phyloP scores from a whole-genome alignment of 192 early-diverging fungal species.

The Coemansia sp. region DNA sequence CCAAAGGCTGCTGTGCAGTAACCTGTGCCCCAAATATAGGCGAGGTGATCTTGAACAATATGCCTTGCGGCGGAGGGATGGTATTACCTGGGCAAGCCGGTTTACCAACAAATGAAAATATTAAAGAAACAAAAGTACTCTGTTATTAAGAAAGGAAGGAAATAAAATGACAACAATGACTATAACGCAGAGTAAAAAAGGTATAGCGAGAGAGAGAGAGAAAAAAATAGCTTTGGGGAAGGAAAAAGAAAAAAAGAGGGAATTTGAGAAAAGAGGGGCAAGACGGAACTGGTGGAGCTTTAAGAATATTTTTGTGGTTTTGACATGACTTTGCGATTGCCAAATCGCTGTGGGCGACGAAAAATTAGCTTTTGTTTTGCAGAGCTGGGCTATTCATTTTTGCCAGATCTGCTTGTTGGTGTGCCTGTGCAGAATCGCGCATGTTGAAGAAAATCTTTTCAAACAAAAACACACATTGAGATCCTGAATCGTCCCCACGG shows the following conservation, averaged over 20 bases:
- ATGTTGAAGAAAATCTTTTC: background rate
- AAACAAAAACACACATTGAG: conserved; percentile 12
- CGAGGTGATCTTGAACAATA: background rate
- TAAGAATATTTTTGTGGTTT: background rate
- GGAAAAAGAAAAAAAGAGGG: conserved; percentile 8
- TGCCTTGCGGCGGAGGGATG: background rate
- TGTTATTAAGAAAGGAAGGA: background rate
- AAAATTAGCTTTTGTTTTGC: background rate
- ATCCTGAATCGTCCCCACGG: conserved; percentile 18
- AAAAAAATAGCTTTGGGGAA: conserved; percentile 2
- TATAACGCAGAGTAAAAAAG: background rate
- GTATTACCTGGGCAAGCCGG: background rate
- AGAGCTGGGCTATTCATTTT: background rate
- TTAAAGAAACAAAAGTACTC: conserved; percentile 3
- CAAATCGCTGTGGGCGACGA: background rate
- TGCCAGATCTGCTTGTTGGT: background rate
- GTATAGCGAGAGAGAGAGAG: background rate
- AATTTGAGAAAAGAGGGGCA: background rate
- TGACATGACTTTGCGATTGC: background rate
- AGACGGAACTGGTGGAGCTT: background rate
- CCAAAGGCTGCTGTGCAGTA: conserved; percentile 1
- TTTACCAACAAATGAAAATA: background rate
- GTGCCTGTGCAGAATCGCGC: conserved; percentile 10
- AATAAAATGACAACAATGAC: background rate
- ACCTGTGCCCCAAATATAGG: background rate